These are phyloP conservation scores for Pseudogymnoascus sp. DNA, from an alignment of 2,329 filamentous ascomycete species.

Conservation along the genomic window DNA sequence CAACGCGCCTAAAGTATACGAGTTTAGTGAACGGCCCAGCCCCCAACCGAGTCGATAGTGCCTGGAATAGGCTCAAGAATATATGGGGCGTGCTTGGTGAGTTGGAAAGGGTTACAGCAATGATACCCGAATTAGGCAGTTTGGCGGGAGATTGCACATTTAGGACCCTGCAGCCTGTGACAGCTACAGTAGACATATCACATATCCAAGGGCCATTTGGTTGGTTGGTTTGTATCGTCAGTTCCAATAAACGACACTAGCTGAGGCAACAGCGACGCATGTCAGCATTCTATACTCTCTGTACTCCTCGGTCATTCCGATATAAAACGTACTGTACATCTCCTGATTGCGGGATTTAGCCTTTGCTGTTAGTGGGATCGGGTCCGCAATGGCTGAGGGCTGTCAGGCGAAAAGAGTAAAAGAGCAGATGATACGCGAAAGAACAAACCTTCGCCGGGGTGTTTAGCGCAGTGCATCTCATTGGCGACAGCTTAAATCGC, in stretches of 20 bases:
- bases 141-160: neutral
- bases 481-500: neutral
- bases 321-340: neutral
- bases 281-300: neutral
- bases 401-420: neutral
- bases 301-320: neutral
- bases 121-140: neutral
- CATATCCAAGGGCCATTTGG: neutral
- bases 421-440: neutral
- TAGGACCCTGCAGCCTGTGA: neutral
- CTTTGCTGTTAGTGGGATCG: neutral
- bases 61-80: neutral
- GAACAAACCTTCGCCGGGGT: neutral
- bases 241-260: neutral
- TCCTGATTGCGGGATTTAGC: neutral
- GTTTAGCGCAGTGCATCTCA: neutral
- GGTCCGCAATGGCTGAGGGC: neutral
- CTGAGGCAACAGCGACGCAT: neutral
- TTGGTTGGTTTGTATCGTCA: neutral
- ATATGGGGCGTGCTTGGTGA: neutral
- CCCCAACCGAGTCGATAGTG: neutral
- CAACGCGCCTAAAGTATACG: neutral
- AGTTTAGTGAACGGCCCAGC: neutral
- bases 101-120: neutral
- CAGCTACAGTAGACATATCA: too few species aligned